Evolutionary conservation across 345 rosid genomes (phyloP), one percentile per base, ranked within the genome.

Genomic region (Reutealis trisperma): DNA sequence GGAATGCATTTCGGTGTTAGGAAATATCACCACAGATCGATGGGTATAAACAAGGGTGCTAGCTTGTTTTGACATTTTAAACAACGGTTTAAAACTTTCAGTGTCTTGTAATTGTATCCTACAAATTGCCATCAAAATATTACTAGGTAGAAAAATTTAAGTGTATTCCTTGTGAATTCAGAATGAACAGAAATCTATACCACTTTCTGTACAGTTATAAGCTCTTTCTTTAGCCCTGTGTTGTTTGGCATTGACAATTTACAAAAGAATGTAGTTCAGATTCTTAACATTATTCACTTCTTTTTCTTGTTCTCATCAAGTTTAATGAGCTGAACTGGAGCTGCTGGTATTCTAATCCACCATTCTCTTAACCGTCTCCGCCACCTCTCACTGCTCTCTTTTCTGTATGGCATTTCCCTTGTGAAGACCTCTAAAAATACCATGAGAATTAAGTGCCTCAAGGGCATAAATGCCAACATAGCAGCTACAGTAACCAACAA

Each of bases 331-430:
- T 86, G 90, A 75, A 94, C 95, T 7, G 94, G 95, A 64, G 97
- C 98, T 75, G 97, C 97, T 0, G 98, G 97, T 76, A 95, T 85
- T 75, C 94, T 86, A 69, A 89, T 71, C 99, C 97, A 95, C 99
- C 99, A 93, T 74, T 95, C 99, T 80, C 92, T 87, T 62, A 91
- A n/a, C 78, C 96, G 88, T 76, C 98, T 85, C 69, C 88, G 72
- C 78, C 73, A 76, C 82, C 91, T 84, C 62, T 86, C 85, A 66
- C 85, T 85, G 89, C 97, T 95, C 80, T 89, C 94, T 86, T 81
- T 93, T 88, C 98, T 84, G 71, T 71, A 88, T 8, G 91, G 88
- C 78, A 89, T 78, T 79, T 92, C 90, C 89, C 99, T 83, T 0
- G 97, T 93, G 86, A 89, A 95, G 63, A 85, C 85, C 84, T 95